These are phyloP conservation scores for Crocinoboletus sp. DNA, from an alignment of 1,284 basidiomycete species.

Conservation along the genomic window DNA sequence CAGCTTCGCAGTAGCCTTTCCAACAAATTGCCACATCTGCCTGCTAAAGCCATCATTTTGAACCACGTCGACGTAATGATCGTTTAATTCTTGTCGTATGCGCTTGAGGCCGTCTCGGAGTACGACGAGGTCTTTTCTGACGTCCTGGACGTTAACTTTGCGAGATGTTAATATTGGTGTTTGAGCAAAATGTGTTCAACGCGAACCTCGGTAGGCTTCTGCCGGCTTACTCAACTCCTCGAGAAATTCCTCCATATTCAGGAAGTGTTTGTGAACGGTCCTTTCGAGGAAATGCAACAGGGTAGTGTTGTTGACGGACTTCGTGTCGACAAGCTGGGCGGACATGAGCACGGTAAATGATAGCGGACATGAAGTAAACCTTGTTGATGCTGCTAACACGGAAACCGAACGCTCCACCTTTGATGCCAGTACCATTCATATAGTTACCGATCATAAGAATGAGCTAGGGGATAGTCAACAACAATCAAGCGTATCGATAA, in stretches of 20 bases:
- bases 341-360: conserved; percentile 1
- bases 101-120: conserved; percentile 76
- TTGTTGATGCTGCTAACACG: conserved; percentile 98
- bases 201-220: conserved; percentile 87
- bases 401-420: conserved; percentile 98
- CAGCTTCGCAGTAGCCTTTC: conserved; percentile 67
- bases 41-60: conserved; percentile 74
- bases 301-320: conserved; percentile 91
- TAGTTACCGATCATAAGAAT: conserved; percentile 97
- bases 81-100: conserved; percentile 74
- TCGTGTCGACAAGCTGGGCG: conserved; percentile 89
- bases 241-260: conserved; percentile 83
- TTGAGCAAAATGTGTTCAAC: background rate
- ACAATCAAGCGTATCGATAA: conserved; percentile 9
- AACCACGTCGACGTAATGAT: conserved; percentile 72
- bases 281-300: conserved; percentile 93
- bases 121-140: conserved; percentile 66
- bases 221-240: conserved; percentile 88
- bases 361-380: conserved; percentile 36
- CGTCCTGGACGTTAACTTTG: conserved; percentile 72
- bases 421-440: conserved; percentile 96
- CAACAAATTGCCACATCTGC: conserved; percentile 87
- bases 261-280: conserved; percentile 86
- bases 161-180: conserved; percentile 7
- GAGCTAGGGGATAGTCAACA: conserved; percentile 46